These are phyloP conservation scores for Entomortierella beljakovae DNA, from an alignment of 192 early-diverging fungal genomes.

Conservation along the genomic window DNA sequence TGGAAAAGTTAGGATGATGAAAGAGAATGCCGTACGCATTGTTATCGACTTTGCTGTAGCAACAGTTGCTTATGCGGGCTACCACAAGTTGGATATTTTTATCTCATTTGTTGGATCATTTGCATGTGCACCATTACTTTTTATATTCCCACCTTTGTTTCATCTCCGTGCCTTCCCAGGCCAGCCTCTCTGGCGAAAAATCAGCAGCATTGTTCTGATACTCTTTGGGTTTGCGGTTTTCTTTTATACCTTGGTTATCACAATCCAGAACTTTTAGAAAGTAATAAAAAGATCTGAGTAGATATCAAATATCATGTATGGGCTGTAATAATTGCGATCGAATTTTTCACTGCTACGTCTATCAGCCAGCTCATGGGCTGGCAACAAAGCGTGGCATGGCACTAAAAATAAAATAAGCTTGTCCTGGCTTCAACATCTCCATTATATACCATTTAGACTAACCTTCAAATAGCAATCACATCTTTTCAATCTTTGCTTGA, in stretches of 20 bases:
- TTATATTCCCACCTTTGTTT: conserved; percentile 91
- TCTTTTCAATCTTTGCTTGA: no score
- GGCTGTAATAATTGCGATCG: not conserved
- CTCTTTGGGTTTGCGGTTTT: conserved; percentile 69
- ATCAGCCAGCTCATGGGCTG: no score
- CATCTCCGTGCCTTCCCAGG: conserved; percentile 70
- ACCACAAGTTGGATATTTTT: conserved; percentile 86
- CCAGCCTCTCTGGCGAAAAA: conserved; percentile 58
- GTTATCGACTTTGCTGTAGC: conserved; percentile 73
- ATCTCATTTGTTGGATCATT: conserved; percentile 91
- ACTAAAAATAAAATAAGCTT: no score
- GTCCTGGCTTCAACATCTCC: no score
- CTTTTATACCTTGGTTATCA: conserved; percentile 77
- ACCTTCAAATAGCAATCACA: no score
- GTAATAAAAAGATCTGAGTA: not conserved
- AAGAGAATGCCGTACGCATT: conserved; percentile 82
- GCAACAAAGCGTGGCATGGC: no score
- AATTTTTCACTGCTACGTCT: no score
- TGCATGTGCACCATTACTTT: conserved; percentile 77
- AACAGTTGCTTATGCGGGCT: conserved; percentile 78
- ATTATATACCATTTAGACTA: no score
- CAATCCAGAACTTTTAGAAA: conserved; percentile 55
- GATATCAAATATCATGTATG: no score
- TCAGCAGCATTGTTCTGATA: conserved; percentile 69
- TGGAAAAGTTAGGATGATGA: conserved; percentile 72